Evolutionary conservation across 2,329 filamentous ascomycete species (phyloP).

Genomic region (Aspergillus amoenus): DNA sequence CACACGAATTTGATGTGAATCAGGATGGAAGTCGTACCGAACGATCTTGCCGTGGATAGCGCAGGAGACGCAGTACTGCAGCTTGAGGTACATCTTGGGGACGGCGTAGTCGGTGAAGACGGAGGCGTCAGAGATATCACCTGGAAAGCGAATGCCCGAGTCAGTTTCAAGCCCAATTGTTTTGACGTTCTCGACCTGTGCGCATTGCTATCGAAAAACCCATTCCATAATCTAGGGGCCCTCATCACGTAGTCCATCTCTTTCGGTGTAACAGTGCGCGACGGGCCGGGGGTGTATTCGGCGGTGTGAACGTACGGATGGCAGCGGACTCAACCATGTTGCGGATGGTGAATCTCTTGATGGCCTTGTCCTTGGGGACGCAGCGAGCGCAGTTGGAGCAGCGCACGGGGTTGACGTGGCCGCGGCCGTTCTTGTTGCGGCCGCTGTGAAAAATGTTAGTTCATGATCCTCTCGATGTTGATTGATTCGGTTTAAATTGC

Average conservation of each 20-base stretch:
- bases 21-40: constrained; percentile 66
- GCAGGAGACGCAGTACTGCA: constrained; percentile 99
- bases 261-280: constrained; percentile 16
- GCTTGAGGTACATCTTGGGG: constrained; percentile 99
- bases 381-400: constrained; percentile 86
- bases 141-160: constrained; percentile 49
- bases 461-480: neutral
- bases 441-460: constrained; percentile 60
- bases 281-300: constrained; percentile 12
- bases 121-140: constrained; percentile 99
- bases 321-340: constrained; percentile 99
- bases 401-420: constrained; percentile 99
- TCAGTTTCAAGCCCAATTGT: constrained; percentile 14
- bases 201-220: neutral
- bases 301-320: constrained; percentile 74
- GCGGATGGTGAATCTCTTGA: constrained; percentile 99
- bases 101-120: constrained; percentile 99
- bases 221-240: constrained; percentile 1
- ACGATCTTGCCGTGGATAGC: constrained; percentile 99
- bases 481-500: neutral
- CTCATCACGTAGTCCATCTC: constrained; percentile 7
- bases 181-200: constrained; percentile 4
- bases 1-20: neutral
- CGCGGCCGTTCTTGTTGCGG: constrained; percentile 99
- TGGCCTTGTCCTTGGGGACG: constrained; percentile 99